A percentile compares a stretch with the other conserved stretches of the same genome.
Evolutionary conservation across 306 rosid genomes (phyloP).

Genomic region (Biancaea sappan): DNA sequence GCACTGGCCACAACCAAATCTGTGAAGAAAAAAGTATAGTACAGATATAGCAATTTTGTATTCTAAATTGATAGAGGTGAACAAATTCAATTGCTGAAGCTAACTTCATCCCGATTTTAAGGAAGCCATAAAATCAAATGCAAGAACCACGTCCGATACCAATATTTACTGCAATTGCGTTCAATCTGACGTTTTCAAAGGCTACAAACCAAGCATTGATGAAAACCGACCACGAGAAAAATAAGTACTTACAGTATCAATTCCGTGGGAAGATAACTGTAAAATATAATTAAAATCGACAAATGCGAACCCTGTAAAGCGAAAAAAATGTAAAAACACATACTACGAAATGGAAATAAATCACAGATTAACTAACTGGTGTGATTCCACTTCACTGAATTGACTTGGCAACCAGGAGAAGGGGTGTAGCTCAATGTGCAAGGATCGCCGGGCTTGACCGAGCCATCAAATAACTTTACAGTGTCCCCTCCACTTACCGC

Average conservation of each 20-base stretch:
- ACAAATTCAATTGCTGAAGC: not conserved
- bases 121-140: not conserved
- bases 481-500: conserved; percentile 71
- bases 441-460: conserved; percentile 62
- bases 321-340: not conserved
- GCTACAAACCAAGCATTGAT: not conserved
- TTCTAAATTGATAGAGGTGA: not conserved
- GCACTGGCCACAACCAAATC: conserved; percentile 76
- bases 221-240: not conserved
- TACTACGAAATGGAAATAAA: not conserved
- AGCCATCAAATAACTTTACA: conserved; percentile 58
- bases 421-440: conserved; percentile 64
- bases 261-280: not conserved
- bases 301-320: not conserved
- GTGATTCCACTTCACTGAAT: conserved; percentile 70
- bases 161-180: not conserved
- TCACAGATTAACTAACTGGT: conserved; percentile 50
- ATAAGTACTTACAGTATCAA: not conserved
- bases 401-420: conserved; percentile 57
- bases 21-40: not conserved
- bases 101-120: not conserved
- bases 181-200: not conserved
- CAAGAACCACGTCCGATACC: not conserved
- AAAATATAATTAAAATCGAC: not conserved
- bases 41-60: not conserved